Percentiles rank a stretch among this genome's conserved stretches.
These are phyloP conservation scores for Thalia dealbata DNA, from an alignment of 176 grass and related monocot species.

Conservation along the genomic window DNA sequence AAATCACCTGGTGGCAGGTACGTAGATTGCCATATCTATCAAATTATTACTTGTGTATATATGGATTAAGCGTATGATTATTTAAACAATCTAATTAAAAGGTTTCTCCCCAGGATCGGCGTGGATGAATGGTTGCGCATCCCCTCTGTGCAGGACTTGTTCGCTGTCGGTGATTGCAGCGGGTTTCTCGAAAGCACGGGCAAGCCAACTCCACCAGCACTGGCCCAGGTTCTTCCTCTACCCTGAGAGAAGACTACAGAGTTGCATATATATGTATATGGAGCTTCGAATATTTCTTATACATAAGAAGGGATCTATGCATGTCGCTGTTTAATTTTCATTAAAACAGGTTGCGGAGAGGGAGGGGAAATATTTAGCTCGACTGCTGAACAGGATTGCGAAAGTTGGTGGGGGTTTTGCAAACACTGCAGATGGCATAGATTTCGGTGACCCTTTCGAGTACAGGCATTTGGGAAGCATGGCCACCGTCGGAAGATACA, in stretches of 20 bases:
- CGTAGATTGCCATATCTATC: background rate
- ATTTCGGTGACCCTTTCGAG: constrained; percentile 62
- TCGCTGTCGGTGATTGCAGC: constrained; percentile 90
- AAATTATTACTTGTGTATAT: background rate
- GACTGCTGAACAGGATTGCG: constrained; percentile 39
- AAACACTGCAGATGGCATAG: constrained; percentile 31
- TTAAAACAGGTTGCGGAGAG: constrained; percentile 86
- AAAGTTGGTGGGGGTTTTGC: constrained; percentile 71
- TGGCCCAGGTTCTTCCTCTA: constrained; percentile 58
- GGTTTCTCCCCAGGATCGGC: constrained; percentile 48
- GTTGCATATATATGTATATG: no score
- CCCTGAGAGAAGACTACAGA: no score
- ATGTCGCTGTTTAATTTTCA: no score
- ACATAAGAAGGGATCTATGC: no score
- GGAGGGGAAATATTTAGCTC: constrained; percentile 76
- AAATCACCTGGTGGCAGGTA: constrained; percentile 90
- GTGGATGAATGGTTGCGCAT: constrained; percentile 81
- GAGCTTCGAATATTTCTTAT: background rate
- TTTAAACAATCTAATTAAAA: background rate
- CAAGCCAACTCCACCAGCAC: constrained; percentile 71
- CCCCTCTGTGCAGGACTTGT: constrained; percentile 68
- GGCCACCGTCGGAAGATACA: constrained; percentile 89
- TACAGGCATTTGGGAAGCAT: constrained; percentile 90
- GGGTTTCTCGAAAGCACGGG: constrained; percentile 83
- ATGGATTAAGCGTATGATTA: background rate